Conservation (phyloP, 768 basidiomycete species). For the Suillus luteus region DNA sequence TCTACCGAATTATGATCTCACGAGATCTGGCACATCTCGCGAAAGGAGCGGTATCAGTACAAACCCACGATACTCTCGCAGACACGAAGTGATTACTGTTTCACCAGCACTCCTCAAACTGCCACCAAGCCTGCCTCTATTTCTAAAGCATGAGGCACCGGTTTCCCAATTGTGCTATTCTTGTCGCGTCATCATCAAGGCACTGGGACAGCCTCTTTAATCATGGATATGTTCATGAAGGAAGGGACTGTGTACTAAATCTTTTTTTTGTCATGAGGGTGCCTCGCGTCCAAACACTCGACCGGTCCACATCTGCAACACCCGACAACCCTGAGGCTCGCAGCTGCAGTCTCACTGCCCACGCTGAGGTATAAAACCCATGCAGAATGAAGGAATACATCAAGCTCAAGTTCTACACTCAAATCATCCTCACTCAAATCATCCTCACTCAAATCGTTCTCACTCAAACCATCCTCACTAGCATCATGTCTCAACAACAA, state of each 20-base stretch:
- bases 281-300: background rate
- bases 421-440: background rate
- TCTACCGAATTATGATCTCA: background rate
- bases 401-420: background rate
- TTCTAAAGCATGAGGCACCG: background rate
- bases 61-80: background rate
- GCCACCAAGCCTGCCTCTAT: background rate
- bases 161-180: background rate
- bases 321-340: background rate
- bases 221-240: background rate
- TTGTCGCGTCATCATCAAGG: slow-evolving; percentile 1
- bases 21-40: background rate
- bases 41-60: background rate
- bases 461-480: background rate
- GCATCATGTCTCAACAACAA: background rate
- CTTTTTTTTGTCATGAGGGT: background rate
- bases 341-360: slow-evolving; percentile 3
- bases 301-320: background rate
- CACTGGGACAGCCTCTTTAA: background rate
- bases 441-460: background rate
- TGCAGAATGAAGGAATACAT: background rate
- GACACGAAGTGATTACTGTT: background rate
- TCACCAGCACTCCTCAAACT: background rate
- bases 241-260: background rate
- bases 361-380: slow-evolving; percentile 4